phyloP scores from a whole-genome alignment of 2,329 filamentous ascomycete genomes.

The Microsporum audouinii region DNA sequence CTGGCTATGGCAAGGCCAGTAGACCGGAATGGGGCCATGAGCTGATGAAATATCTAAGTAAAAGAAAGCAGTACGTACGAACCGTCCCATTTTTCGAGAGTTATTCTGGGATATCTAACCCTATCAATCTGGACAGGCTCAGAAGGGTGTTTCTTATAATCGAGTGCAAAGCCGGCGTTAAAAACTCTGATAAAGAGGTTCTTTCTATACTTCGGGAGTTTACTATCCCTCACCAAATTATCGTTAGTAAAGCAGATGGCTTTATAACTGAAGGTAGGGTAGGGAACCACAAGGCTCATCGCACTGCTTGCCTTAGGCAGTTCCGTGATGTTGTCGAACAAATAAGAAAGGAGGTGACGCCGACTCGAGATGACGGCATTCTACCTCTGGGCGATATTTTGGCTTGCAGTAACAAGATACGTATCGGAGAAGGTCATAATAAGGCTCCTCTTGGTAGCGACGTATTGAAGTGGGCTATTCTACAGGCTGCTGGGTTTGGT shows the following conservation, averaged over 20 bases:
- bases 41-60: slow-evolving; percentile 56
- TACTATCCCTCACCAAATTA: slow-evolving; percentile 52
- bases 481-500: slow-evolving; percentile 51
- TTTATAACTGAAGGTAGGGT: slow-evolving; percentile 28
- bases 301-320: slow-evolving; percentile 19
- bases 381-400: slow-evolving; percentile 49
- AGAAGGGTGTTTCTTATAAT: slow-evolving; percentile 54
- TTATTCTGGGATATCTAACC: not conserved
- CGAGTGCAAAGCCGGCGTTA: slow-evolving; percentile 53
- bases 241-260: slow-evolving; percentile 56
- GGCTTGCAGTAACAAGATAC: slow-evolving; percentile 44
- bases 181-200: slow-evolving; percentile 47
- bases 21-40: slow-evolving; percentile 52
- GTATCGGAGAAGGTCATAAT: slow-evolving; percentile 32
- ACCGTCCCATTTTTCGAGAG: not conserved
- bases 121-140: slow-evolving; percentile 30
- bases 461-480: slow-evolving; percentile 51
- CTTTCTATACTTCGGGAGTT: slow-evolving; percentile 44
- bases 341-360: slow-evolving; percentile 30
- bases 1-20: slow-evolving; percentile 56
- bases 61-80: slow-evolving; percentile 45
- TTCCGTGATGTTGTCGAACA: slow-evolving; percentile 18
- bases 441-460: slow-evolving; percentile 47
- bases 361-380: slow-evolving; percentile 27
- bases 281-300: slow-evolving; percentile 14